phyloP scores from a whole-genome alignment of 78 protist genomes.

The Diacronema lutheri region DNA sequence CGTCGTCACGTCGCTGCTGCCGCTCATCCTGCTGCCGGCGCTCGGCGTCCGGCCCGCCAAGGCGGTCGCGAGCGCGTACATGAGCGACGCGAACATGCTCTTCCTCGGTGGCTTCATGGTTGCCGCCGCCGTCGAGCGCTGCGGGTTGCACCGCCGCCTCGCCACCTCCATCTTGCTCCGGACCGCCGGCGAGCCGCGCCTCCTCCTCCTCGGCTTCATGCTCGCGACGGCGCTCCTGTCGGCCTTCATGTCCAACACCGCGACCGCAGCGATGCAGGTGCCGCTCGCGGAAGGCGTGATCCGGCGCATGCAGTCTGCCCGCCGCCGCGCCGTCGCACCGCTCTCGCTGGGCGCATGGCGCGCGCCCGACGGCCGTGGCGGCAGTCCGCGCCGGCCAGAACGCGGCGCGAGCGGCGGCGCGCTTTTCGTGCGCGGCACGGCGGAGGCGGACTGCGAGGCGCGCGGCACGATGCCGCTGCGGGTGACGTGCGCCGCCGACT shows the following conservation, averaged over 20 bases:
- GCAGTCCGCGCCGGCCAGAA: too few relatives aligned
- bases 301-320: too few relatives aligned
- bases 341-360: too few relatives aligned
- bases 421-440: too few relatives aligned
- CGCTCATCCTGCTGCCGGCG: conserved; percentile 2
- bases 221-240: not conserved
- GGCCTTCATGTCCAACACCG: conserved; percentile 17
- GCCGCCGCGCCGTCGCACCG: too few relatives aligned
- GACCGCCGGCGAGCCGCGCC: not conserved
- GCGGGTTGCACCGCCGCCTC: not conserved
- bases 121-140: conserved; percentile 13
- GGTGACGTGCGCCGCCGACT: too few relatives aligned
- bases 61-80: not conserved
- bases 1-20: conserved; percentile 19
- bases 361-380: too few relatives aligned
- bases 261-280: not conserved
- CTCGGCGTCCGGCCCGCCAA: not conserved
- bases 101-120: conserved; percentile 18
- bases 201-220: conserved; percentile 24
- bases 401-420: too few relatives aligned
- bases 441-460: too few relatives aligned
- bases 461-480: too few relatives aligned
- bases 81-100: conserved; percentile 14
- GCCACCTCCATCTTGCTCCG: not conserved
- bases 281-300: too few relatives aligned